A percentile compares a stretch with the other conserved stretches of the same genome.
Evolutionary conservation across 2,329 filamentous ascomycete species (phyloP).

Genomic region (Arthrobotrys entomopaga): DNA sequence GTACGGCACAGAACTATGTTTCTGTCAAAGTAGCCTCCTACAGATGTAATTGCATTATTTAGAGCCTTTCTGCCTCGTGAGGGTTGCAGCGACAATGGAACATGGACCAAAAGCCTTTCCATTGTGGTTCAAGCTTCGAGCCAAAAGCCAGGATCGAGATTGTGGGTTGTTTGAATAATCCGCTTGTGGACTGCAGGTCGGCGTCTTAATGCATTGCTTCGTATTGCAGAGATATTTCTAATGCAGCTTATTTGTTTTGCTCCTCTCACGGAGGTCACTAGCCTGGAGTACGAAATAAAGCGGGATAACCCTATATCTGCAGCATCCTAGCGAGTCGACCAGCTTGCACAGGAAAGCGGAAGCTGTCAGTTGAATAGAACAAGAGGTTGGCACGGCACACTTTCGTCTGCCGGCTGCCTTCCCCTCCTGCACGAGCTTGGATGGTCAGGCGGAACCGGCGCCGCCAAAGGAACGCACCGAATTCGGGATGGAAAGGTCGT

Average conservation of each 20-base stretch:
- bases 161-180: slow-evolving; percentile 52
- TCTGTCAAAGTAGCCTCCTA: slow-evolving; percentile 31
- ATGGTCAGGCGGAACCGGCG: slow-evolving; percentile 31
- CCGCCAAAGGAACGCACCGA: slow-evolving; percentile 21
- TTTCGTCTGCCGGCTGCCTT: slow-evolving; percentile 5
- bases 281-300: slow-evolving; percentile 19
- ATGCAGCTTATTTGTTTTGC: slow-evolving; percentile 29
- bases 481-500: slow-evolving; percentile 37
- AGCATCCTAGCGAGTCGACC: slow-evolving; percentile 25
- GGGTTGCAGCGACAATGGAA: slow-evolving; percentile 14
- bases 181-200: slow-evolving; percentile 50
- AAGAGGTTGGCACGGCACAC: slow-evolving; percentile 37
- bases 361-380: slow-evolving; percentile 32
- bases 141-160: slow-evolving; percentile 34
- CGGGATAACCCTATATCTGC: slow-evolving; percentile 50
- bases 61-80: slow-evolving; percentile 17
- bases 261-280: slow-evolving; percentile 14
- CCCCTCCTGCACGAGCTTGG: slow-evolving; percentile 13
- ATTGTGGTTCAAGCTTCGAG: no score
- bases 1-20: slow-evolving; percentile 41
- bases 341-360: neutral
- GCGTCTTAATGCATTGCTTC: slow-evolving; percentile 48
- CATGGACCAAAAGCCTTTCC: no score
- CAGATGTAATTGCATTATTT: neutral
- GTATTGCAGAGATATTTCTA: slow-evolving; percentile 48